Conservation (phyloP, 176 grass and related monocot species). For the Tillandsia fasciculata region DNA sequence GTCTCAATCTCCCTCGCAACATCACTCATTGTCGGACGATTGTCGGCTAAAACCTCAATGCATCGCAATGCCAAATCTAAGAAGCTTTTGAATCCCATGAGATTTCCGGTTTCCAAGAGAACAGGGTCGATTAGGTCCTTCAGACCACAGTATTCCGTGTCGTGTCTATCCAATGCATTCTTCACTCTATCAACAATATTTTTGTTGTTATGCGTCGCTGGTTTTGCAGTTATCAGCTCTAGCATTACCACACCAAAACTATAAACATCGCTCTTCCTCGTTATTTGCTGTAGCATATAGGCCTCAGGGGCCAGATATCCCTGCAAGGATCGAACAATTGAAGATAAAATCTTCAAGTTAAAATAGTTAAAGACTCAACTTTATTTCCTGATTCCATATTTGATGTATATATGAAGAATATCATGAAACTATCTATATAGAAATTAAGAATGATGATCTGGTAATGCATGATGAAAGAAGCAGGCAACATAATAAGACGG, state of each 20-base stretch:
- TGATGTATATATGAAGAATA: too few species aligned
- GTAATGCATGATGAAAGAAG: too few species aligned
- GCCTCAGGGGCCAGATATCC: conserved; percentile 90
- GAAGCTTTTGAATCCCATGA: conserved; percentile 40
- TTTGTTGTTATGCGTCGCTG: conserved; percentile 41
- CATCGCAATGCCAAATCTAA: conserved; percentile 53
- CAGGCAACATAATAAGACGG: too few species aligned
- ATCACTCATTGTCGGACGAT: conserved; percentile 49
- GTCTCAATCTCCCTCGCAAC: conserved; percentile 56
- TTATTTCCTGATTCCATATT: background rate
- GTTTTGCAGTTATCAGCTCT: conserved; percentile 51
- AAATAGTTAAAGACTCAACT: background rate
- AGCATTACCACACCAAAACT: conserved; percentile 76
- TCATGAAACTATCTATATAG: too few species aligned
- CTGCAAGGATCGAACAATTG: conserved; percentile 22
- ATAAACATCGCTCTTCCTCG: conserved; percentile 83
- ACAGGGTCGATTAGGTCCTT: conserved; percentile 61
- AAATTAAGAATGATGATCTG: too few species aligned
- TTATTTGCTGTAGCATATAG: conserved; percentile 74
- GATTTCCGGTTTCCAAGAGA: conserved; percentile 21
- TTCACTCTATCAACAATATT: conserved; percentile 65
- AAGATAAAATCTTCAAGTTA: background rate
- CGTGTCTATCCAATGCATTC: conserved; percentile 38
- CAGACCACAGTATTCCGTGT: conserved; percentile 34
- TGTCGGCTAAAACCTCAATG: conserved; percentile 14